These are phyloP conservation scores for Akanthomyces uredinophilus DNA, from an alignment of 2,329 filamentous ascomycete species.

Conservation along the genomic window DNA sequence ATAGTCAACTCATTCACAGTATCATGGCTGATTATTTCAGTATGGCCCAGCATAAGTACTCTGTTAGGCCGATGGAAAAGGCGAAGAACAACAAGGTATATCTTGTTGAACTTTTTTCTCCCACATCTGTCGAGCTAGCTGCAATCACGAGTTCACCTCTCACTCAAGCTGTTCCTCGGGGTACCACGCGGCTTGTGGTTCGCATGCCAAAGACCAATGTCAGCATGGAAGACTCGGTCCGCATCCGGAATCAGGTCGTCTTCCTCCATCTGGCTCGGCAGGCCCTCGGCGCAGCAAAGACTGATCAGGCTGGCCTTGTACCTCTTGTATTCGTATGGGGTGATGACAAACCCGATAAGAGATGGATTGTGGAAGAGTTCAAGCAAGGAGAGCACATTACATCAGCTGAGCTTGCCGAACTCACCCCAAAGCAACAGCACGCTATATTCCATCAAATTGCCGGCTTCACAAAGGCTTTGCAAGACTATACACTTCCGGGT, in stretches of 20 bases:
- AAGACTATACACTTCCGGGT: constrained; percentile 8
- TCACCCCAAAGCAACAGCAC: constrained; percentile 5
- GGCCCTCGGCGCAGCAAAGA: background rate
- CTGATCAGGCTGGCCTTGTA: background rate
- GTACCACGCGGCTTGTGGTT: constrained; percentile 10
- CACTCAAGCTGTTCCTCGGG: constrained; percentile 14
- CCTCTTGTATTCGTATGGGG: constrained; percentile 11
- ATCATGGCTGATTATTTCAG: background rate
- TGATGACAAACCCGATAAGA: background rate
- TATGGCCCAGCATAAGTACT: background rate
- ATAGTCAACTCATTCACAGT: background rate
- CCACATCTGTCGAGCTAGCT: background rate
- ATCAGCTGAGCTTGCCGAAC: background rate
- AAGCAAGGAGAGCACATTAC: constrained; percentile 9
- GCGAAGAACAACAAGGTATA: constrained; percentile 6
- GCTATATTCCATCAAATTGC: constrained; percentile 11
- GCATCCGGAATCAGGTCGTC: constrained; percentile 12
- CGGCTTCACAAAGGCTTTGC: constrained; percentile 4
- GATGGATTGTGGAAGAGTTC: constrained; percentile 16
- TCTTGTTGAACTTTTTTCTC: background rate
- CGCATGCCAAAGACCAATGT: constrained; percentile 11
- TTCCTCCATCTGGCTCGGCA: constrained; percentile 11
- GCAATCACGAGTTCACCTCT: background rate
- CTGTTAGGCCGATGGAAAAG: background rate
- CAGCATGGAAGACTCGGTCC: constrained; percentile 13